A percentile compares a stretch with the other conserved stretches of the same genome.
Evolutionary conservation across 768 basidiomycete genomes (phyloP).

Genomic region (Cystofilobasidium bisporidii): DNA sequence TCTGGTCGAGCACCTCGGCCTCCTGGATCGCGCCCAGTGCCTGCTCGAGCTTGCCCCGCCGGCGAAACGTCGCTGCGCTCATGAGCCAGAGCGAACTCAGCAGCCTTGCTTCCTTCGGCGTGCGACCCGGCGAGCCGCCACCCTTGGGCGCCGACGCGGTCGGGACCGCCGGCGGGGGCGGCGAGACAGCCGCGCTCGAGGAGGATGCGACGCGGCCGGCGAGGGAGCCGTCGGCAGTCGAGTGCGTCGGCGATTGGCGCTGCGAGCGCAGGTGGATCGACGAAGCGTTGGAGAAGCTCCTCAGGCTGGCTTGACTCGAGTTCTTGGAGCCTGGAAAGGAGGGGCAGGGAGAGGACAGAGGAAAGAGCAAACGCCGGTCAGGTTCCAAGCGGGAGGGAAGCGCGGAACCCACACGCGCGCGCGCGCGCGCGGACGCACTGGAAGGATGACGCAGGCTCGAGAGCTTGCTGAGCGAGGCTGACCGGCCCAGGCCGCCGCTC

Average conservation of each 20-base stretch:
- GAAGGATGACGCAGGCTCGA: not conserved
- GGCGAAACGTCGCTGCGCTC: constrained; percentile 84
- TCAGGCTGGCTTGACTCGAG: not conserved
- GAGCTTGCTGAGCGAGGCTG: constrained; percentile 23
- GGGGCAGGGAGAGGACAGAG: too few species aligned
- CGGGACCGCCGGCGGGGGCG: constrained; percentile 42
- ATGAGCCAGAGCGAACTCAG: constrained; percentile 85
- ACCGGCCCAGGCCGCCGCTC: constrained; percentile 8
- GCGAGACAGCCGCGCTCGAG: constrained; percentile 36
- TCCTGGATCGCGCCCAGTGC: constrained; percentile 85
- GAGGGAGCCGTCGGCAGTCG: constrained; percentile 5
- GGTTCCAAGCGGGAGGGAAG: not conserved
- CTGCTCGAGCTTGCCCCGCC: constrained; percentile 81
- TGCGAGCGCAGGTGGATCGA: constrained; percentile 70
- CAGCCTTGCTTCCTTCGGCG: constrained; percentile 53
- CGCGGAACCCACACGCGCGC: too few species aligned
- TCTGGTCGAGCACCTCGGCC: constrained; percentile 78
- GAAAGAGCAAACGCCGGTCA: not conserved
- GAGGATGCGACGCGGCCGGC: constrained; percentile 37
- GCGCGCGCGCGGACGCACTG: not conserved
- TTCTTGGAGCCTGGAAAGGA: not conserved
- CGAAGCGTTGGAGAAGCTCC: constrained; percentile 46
- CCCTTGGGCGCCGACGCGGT: constrained; percentile 31
- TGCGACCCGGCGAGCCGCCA: constrained; percentile 29
- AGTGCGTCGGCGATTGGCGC: constrained; percentile 5